A percentile compares a stretch with the other conserved stretches of the same genome.
Evolutionary conservation across 768 basidiomycete species (phyloP).

Genomic region (Austroboletus eburneus): DNA sequence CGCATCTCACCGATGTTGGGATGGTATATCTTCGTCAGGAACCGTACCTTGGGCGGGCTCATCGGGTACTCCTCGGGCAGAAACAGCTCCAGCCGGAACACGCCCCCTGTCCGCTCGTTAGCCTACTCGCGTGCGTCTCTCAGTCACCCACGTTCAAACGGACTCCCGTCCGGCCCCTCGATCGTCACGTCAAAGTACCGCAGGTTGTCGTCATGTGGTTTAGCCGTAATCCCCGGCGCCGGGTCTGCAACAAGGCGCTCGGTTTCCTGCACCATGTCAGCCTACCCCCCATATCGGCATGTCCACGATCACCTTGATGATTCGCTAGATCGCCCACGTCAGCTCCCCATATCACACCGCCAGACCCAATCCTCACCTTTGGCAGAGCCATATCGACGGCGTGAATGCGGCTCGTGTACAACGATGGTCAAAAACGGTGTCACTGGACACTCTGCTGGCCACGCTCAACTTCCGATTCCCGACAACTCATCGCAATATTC

Average conservation of each 20-base stretch:
- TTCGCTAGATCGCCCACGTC: slow-evolving; percentile 35
- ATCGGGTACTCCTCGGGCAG: slow-evolving; percentile 99
- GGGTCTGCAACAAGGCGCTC: slow-evolving; percentile 95
- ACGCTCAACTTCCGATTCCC: slow-evolving; percentile 13
- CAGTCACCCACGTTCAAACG: slow-evolving; percentile 69
- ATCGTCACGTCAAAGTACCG: slow-evolving; percentile 99
- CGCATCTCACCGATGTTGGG: slow-evolving; percentile 89
- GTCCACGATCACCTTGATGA: slow-evolving; percentile 43
- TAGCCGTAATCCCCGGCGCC: slow-evolving; percentile 94
- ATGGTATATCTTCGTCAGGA: slow-evolving; percentile 97
- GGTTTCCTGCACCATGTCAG: slow-evolving; percentile 69
- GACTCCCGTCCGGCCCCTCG: slow-evolving; percentile 89
- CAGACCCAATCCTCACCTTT: slow-evolving; percentile 25
- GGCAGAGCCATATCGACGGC: slow-evolving; percentile 32
- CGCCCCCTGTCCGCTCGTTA: slow-evolving; percentile 57
- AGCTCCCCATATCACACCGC: not conserved
- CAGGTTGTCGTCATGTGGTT: slow-evolving; percentile 95
- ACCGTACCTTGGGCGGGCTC: slow-evolving; percentile 97
- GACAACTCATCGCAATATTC: slow-evolving; percentile 13
- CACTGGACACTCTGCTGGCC: slow-evolving; percentile 1
- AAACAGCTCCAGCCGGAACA: slow-evolving; percentile 96
- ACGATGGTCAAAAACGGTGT: slow-evolving; percentile 13
- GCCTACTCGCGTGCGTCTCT: not conserved
- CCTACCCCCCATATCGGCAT: slow-evolving; percentile 17
- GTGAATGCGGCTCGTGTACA: slow-evolving; percentile 12